Conservation (phyloP, 2,329 filamentous ascomycete genomes). For the Simplicillium aogashimaense region DNA sequence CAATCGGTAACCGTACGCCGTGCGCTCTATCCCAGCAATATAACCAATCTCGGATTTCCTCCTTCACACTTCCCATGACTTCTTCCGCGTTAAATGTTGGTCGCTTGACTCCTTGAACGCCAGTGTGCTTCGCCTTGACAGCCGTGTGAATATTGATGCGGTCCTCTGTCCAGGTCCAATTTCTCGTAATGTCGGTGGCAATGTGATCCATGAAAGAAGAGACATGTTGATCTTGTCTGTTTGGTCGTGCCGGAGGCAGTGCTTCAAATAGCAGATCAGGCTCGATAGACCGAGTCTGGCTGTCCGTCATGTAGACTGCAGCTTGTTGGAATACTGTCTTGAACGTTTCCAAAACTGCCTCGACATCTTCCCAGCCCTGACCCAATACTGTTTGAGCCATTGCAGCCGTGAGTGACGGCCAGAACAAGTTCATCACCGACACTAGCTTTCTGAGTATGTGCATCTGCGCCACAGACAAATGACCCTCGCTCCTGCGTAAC, state of each 20-base stretch:
- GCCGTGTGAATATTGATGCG: conserved; percentile 28
- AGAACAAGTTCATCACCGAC: conserved; percentile 17
- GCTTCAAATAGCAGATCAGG: too few species aligned
- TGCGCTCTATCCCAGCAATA: conserved; percentile 18
- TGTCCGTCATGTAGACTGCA: background rate
- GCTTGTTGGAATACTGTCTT: background rate
- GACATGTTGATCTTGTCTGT: background rate
- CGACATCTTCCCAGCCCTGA: background rate
- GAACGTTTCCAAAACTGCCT: background rate
- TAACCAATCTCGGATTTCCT: conserved; percentile 21
- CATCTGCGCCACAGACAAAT: conserved; percentile 13
- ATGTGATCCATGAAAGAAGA: background rate
- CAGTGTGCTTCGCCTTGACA: conserved; percentile 17
- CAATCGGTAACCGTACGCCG: too few species aligned
- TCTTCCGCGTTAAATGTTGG: conserved; percentile 19
- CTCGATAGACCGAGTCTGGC: too few species aligned
- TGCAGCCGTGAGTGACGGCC: conserved; percentile 14
- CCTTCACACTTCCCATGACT: conserved; percentile 20
- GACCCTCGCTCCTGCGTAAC: conserved; percentile 1
- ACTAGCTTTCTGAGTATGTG: conserved; percentile 19
- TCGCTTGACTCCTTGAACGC: conserved; percentile 20
- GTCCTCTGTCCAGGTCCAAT: conserved; percentile 27
- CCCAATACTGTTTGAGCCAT: too few species aligned
- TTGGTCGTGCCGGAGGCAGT: too few species aligned
- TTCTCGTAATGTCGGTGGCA: conserved; percentile 13